A percentile compares a stretch with the other conserved stretches of the same genome.
These are phyloP conservation scores for Trichoderma virens DNA, from an alignment of 495 filamentous ascomycete species.

Conservation along the genomic window DNA sequence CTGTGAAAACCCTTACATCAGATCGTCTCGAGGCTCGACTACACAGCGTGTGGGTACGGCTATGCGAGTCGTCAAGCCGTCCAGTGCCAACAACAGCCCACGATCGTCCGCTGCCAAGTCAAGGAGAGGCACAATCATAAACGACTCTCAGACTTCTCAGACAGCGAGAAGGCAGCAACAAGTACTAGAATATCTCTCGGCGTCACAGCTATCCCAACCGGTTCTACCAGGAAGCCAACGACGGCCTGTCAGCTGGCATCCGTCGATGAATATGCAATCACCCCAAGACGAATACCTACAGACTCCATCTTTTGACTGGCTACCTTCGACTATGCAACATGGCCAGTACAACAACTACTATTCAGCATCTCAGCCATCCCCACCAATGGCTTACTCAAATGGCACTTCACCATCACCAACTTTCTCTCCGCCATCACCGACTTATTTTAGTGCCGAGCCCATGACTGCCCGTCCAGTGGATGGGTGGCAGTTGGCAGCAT, in stretches of 20 bases:
- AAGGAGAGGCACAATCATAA: slow-evolving; percentile 48
- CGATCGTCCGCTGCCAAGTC: slow-evolving; percentile 40
- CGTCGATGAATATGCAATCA: slow-evolving; percentile 25
- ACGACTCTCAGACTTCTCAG: slow-evolving; percentile 42
- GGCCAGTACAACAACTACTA: slow-evolving; percentile 28
- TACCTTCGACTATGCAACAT: slow-evolving; percentile 12
- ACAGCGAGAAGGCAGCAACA: slow-evolving; percentile 28
- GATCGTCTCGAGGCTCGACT: slow-evolving; percentile 30
- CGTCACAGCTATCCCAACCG: not conserved
- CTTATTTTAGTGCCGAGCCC: slow-evolving; percentile 21
- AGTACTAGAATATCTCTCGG: slow-evolving; percentile 15
- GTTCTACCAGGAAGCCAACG: slow-evolving; percentile 18
- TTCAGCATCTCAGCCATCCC: slow-evolving; percentile 29
- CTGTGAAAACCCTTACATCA: slow-evolving; percentile 28
- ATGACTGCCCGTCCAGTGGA: slow-evolving; percentile 12
- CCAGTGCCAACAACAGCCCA: slow-evolving; percentile 65
- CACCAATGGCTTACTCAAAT: slow-evolving; percentile 35
- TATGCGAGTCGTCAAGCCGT: slow-evolving; percentile 57
- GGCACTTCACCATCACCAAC: slow-evolving; percentile 37
- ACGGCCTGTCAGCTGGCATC: slow-evolving; percentile 68
- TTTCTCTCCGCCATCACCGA: slow-evolving; percentile 35
- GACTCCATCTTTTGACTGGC: not conserved
- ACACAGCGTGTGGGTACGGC: slow-evolving; percentile 31
- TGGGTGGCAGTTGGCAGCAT: slow-evolving; percentile 9
- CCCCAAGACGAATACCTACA: not conserved